A percentile compares a stretch with the other conserved stretches of the same genome.
phyloP scores from a whole-genome alignment of 1,139 yeast species.

The Magnusiomyces suaveolens region DNA sequence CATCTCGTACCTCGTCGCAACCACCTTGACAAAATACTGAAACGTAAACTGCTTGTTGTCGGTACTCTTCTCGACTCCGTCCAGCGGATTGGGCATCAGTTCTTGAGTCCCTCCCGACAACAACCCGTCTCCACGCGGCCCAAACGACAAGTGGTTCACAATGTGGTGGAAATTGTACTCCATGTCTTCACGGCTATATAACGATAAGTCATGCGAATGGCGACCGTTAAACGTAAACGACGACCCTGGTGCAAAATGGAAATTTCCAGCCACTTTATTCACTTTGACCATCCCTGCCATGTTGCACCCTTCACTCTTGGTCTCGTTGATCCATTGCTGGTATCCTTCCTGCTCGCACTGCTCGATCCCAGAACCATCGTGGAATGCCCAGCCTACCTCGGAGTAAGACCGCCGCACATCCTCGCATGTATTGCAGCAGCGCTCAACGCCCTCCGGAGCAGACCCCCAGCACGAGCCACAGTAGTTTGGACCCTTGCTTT shows the following conservation, averaged over 20 bases:
- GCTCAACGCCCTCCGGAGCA: slow-evolving; percentile 41
- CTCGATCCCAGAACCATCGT: slow-evolving; percentile 72
- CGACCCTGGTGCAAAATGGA: slow-evolving; percentile 93
- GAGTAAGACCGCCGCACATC: slow-evolving; percentile 75
- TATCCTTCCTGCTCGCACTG: slow-evolving; percentile 90
- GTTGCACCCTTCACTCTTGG: slow-evolving; percentile 78
- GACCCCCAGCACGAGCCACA: slow-evolving; percentile 95
- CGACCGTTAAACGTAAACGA: slow-evolving; percentile 42
- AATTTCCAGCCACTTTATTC: slow-evolving; percentile 78
- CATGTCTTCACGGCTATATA: slow-evolving; percentile 47
- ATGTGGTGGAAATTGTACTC: slow-evolving; percentile 57
- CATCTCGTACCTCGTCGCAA: slow-evolving; percentile 70
- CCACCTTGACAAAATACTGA: slow-evolving; percentile 79
- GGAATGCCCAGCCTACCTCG: slow-evolving; percentile 74
- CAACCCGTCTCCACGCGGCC: slow-evolving; percentile 27
- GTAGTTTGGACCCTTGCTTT: slow-evolving; percentile 36
- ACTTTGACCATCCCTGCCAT: slow-evolving; percentile 69
- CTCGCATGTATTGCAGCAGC: slow-evolving; percentile 80
- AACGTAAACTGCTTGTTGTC: slow-evolving; percentile 54
- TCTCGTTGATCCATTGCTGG: slow-evolving; percentile 47
- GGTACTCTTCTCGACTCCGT: slow-evolving; percentile 39
- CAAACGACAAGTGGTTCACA: slow-evolving; percentile 77
- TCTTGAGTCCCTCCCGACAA: background rate
- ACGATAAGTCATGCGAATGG: slow-evolving; percentile 78
- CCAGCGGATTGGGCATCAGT: slow-evolving; percentile 59